These are phyloP conservation scores for Stenogyne calaminthoides DNA, from an alignment of 305 asterid genomes.

Conservation along the genomic window DNA sequence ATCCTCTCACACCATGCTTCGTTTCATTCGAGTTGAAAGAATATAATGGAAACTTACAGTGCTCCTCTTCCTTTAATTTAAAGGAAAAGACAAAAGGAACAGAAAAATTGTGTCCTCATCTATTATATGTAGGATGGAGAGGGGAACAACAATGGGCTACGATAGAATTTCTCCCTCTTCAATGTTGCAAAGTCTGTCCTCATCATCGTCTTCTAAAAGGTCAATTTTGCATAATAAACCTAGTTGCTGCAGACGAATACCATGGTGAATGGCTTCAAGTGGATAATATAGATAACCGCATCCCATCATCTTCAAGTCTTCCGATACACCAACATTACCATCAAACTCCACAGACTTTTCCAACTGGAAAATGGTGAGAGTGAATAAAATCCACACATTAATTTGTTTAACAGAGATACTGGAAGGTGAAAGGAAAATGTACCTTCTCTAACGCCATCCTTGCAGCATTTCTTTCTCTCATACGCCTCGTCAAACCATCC, in stretches of 20 bases:
- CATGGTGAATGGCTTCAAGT: slow-evolving; percentile 14
- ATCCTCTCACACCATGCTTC: neutral
- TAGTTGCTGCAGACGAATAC: slow-evolving; percentile 45
- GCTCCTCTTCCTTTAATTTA: neutral
- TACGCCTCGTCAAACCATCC: slow-evolving; percentile 41
- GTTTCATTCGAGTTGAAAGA: neutral
- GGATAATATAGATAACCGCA: slow-evolving; percentile 28
- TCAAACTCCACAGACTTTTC: slow-evolving; percentile 51
- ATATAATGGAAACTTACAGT: slow-evolving; percentile 3
- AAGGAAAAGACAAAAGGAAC: neutral
- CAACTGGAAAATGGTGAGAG: slow-evolving; percentile 41
- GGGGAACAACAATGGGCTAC: neutral
- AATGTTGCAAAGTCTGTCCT: slow-evolving; percentile 33
- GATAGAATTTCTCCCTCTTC: slow-evolving; percentile 79
- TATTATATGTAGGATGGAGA: neutral
- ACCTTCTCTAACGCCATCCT: slow-evolving; percentile 62
- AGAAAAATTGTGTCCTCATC: neutral
- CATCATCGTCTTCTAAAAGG: slow-evolving; percentile 42
- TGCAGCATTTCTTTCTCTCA: slow-evolving; percentile 64
- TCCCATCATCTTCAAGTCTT: slow-evolving; percentile 51
- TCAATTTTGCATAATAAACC: slow-evolving; percentile 60
- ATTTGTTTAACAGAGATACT: neutral
- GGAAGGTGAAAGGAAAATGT: neutral
- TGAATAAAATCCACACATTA: neutral
- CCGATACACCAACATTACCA: slow-evolving; percentile 37